Evolutionary conservation across 345 rosid genomes (phyloP).

Genomic region (Camelina hispida): DNA sequence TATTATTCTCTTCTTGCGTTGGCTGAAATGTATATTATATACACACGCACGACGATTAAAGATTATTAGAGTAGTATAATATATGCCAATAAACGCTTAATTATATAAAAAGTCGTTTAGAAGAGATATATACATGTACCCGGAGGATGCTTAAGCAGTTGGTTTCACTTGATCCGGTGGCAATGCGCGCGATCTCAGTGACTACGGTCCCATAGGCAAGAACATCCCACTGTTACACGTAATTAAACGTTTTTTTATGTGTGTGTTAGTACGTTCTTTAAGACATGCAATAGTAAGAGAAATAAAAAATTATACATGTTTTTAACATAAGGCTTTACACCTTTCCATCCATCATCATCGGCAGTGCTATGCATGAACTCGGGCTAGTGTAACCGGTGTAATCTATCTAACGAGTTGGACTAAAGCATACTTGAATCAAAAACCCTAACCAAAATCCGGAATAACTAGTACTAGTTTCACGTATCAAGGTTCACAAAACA

Average conservation of each 20-base stretch:
- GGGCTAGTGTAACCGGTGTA: not conserved
- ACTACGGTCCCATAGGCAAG: slow-evolving; percentile 52
- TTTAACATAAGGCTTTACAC: not conserved
- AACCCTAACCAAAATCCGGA: not conserved
- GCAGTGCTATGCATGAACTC: not conserved
- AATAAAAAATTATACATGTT: not conserved
- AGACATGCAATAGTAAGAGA: not conserved
- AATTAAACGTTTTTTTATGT: not conserved
- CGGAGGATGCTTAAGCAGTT: slow-evolving; percentile 54
- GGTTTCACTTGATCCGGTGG: slow-evolving; percentile 53
- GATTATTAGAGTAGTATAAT: not conserved
- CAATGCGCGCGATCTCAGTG: slow-evolving; percentile 52
- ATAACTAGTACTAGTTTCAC: not conserved
- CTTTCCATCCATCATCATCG: not conserved
- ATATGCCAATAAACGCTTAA: not conserved
- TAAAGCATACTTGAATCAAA: not conserved
- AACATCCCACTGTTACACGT: slow-evolving; percentile 72
- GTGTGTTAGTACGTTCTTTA: not conserved
- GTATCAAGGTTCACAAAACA: not conserved
- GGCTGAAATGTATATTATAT: slow-evolving; percentile 28
- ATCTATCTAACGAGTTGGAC: not conserved
- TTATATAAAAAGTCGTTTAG: not conserved
- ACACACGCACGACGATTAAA: not conserved
- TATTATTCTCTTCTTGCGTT: not conserved
- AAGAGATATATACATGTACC: slow-evolving; percentile 44